Evolutionary conservation across 2,329 filamentous ascomycete genomes (phyloP).

Genomic region (Cladosporium austrohemisphaericum): DNA sequence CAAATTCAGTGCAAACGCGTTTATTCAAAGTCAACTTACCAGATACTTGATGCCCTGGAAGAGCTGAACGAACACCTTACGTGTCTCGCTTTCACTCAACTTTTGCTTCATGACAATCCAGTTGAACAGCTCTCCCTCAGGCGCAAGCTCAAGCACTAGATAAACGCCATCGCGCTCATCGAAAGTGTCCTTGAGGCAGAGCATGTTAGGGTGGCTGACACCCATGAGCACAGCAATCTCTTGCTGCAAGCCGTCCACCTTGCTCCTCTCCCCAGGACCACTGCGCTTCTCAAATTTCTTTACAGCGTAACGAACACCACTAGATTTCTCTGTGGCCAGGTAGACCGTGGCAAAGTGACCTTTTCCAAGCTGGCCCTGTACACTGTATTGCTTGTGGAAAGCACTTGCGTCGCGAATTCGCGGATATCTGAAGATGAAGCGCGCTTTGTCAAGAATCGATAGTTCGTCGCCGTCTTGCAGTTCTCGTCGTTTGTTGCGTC

Average conservation of each 20-base stretch:
- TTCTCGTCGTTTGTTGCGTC: slow-evolving; percentile 86
- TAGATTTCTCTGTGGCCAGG: slow-evolving; percentile 79
- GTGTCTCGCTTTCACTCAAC: slow-evolving; percentile 75
- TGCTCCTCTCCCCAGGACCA: slow-evolving; percentile 77
- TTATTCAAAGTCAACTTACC: slow-evolving; percentile 55
- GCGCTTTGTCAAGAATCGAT: slow-evolving; percentile 75
- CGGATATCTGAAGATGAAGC: slow-evolving; percentile 91
- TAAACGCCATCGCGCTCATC: slow-evolving; percentile 89
- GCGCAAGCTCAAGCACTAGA: slow-evolving; percentile 81
- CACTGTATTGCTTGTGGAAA: slow-evolving; percentile 81
- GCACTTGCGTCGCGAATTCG: slow-evolving; percentile 67
- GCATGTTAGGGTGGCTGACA: slow-evolving; percentile 88
- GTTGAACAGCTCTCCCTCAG: slow-evolving; percentile 94
- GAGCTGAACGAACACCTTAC: slow-evolving; percentile 83
- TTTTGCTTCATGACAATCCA: slow-evolving; percentile 89
- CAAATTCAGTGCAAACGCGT: too few species aligned
- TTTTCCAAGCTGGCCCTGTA: slow-evolving; percentile 83
- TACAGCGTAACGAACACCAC: slow-evolving; percentile 79
- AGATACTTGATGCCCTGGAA: slow-evolving; percentile 94
- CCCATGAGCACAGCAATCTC: slow-evolving; percentile 96
- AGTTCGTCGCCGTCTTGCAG: slow-evolving; percentile 89
- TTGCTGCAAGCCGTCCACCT: slow-evolving; percentile 82
- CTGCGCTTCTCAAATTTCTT: slow-evolving; percentile 89
- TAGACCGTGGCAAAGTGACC: slow-evolving; percentile 95
- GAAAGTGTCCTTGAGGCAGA: slow-evolving; percentile 93